Evolutionary conservation across 78 protist species (phyloP).

Genomic region (Guillardia theta): DNA sequence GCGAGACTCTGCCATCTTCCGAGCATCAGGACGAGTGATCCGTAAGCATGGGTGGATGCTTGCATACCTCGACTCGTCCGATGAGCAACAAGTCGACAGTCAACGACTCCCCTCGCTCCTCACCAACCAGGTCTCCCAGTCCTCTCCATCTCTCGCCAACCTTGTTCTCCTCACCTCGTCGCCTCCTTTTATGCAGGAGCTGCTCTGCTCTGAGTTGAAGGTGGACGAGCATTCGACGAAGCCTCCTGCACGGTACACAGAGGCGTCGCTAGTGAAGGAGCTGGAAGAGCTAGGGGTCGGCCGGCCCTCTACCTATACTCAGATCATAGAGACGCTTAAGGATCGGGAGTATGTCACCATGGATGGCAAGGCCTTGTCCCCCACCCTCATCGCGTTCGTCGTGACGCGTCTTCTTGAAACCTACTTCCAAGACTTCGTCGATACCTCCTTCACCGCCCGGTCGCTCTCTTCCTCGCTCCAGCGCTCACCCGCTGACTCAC

Average conservation of each 20-base stretch:
- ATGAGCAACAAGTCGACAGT: not conserved
- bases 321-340: not conserved
- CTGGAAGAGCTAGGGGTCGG: slow-evolving; percentile 38
- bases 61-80: not conserved
- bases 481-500: not conserved
- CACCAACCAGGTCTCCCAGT: not conserved
- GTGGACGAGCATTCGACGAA: not conserved
- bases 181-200: no score
- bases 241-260: not conserved
- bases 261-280: slow-evolving; percentile 34
- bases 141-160: not conserved
- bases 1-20: not conserved
- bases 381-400: not conserved
- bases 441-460: slow-evolving; percentile 31
- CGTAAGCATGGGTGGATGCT: not conserved
- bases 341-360: not conserved
- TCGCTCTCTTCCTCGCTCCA: not conserved
- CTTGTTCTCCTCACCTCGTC: not conserved
- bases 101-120: not conserved
- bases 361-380: not conserved
- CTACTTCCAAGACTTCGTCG: not conserved
- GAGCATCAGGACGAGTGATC: not conserved
- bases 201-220: no score
- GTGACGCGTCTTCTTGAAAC: not conserved
- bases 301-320: slow-evolving; percentile 51